Base-by-base conservation (phyloP, 345 rosid genomes). In the Boechera stricta region DNA sequence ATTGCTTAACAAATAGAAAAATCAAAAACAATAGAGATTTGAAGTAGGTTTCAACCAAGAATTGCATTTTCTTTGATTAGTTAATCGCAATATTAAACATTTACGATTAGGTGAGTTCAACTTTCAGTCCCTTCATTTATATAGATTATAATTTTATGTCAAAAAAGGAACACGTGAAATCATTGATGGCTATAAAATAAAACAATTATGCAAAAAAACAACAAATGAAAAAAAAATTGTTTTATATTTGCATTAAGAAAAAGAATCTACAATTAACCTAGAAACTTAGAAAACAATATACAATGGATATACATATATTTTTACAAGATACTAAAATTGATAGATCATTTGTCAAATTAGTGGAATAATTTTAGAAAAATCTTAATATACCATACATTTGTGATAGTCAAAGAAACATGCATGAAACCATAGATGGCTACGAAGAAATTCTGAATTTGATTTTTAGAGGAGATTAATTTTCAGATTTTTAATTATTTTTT, bases 151-250 rank as follows among this genome's bases (percentile, higher is more conserved):
- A 33, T 35, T 47, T 8, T 57, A 10, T 57, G 16, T 9, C 64
- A 42, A 31, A 70, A 29, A 56, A 57, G 31, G 41, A 39, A 58
- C 39, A 56, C 41, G 29, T 29, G 18, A 28, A 70, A 41, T 53
- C 10, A 29, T 72, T 87, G 88, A 64, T 51, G 59, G 52, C 33
- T 13, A 15, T 21, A 21, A 21, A 21, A 21, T 21, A 21, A 35
- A 7, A 32, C 16, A n/a, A 16, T 1, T 41, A 3, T 42, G 31
- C 32, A 48, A 62, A 59, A 21, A 61, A 61, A 10, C n/a, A 61
- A 21, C 5, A 18, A 38, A 39, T 13, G 9, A 61, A 18, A 5
- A 39, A 10, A 39, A 3, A 39, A 39, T 7, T 39, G 12, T 39
- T 39, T 10, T 2, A 42, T 42, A 12, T 42, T 13, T 45, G 18